Percentiles rank a stretch among this genome's conserved stretches.
These are phyloP conservation scores for Urostyla sp. DNA, from an alignment of 73 alveolate genomes.

Conservation along the genomic window DNA sequence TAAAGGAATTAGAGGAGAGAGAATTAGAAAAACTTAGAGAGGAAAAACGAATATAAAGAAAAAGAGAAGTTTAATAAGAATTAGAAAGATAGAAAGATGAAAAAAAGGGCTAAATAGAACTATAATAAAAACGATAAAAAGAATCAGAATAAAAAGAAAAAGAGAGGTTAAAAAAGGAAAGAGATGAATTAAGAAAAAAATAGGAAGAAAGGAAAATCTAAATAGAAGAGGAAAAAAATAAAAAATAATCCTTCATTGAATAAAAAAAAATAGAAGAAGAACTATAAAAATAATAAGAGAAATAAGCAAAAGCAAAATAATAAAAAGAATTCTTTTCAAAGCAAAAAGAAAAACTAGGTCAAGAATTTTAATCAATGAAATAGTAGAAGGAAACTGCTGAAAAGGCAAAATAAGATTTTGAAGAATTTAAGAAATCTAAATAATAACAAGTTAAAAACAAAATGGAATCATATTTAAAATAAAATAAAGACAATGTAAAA, in stretches of 20 bases:
- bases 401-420: constrained; percentile 37
- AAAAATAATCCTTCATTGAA: constrained; percentile 10
- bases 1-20: constrained; percentile 29
- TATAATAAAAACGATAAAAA: not conserved
- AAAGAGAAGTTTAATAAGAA: not conserved
- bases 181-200: constrained; percentile 49
- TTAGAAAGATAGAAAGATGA: constrained; percentile 42
- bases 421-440: constrained; percentile 51
- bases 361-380: constrained; percentile 41
- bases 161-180: constrained; percentile 19
- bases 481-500: constrained; percentile 39
- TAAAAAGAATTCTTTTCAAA: constrained; percentile 43
- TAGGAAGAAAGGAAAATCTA: not conserved
- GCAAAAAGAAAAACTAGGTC: constrained; percentile 47
- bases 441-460: constrained; percentile 10
- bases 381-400: constrained; percentile 54
- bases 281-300: constrained; percentile 4
- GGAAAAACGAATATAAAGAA: constrained; percentile 24
- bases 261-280: constrained; percentile 34
- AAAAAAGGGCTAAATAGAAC: constrained; percentile 34
- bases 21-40: constrained; percentile 46
- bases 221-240: constrained; percentile 34
- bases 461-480: constrained; percentile 24
- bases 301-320: constrained; percentile 6
- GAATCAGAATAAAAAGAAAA: constrained; percentile 26